These are phyloP conservation scores for Diaporthe nobilis DNA, from an alignment of 2,329 filamentous ascomycete genomes.

Conservation along the genomic window DNA sequence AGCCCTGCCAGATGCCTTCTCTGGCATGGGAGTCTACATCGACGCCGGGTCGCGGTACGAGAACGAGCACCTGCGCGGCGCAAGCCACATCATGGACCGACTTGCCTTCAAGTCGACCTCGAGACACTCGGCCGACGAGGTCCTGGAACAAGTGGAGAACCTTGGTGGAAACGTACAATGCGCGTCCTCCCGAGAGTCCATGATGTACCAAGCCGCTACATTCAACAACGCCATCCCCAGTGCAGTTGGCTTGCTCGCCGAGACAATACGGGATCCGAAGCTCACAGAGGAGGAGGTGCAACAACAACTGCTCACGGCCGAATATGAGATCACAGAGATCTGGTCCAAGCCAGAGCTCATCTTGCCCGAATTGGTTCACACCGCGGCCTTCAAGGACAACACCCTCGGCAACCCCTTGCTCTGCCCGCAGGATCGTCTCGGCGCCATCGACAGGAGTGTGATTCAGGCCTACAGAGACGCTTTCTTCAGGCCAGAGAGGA, in stretches of 20 bases:
- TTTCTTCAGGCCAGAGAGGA: constrained; percentile 91
- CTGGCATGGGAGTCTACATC: constrained; percentile 94
- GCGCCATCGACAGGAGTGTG: constrained; percentile 78
- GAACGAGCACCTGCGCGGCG: constrained; percentile 84
- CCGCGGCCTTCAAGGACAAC: constrained; percentile 95
- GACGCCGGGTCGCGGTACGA: constrained; percentile 97
- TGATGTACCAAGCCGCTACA: constrained; percentile 99
- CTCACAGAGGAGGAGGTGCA: constrained; percentile 90
- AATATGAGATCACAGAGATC: constrained; percentile 97
- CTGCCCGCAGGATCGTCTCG: constrained; percentile 87
- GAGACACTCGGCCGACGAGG: constrained; percentile 80
- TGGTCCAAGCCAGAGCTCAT: constrained; percentile 98
- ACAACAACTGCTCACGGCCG: constrained; percentile 89
- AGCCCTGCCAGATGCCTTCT: constrained; percentile 93
- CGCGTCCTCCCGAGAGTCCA: constrained; percentile 91
- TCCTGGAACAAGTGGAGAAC: constrained; percentile 89
- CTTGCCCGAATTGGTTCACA: constrained; percentile 93
- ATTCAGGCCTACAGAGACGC: constrained; percentile 84
- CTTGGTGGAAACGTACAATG: constrained; percentile 97
- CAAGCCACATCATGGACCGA: constrained; percentile 96
- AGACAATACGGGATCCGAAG: constrained; percentile 89
- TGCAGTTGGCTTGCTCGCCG: constrained; percentile 87
- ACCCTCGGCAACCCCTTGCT: constrained; percentile 94
- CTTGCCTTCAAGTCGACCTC: constrained; percentile 93
- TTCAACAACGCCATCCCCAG: constrained; percentile 93